Conservation (phyloP, 2,329 filamentous ascomycete genomes). For the Ascochyta lentis region DNA sequence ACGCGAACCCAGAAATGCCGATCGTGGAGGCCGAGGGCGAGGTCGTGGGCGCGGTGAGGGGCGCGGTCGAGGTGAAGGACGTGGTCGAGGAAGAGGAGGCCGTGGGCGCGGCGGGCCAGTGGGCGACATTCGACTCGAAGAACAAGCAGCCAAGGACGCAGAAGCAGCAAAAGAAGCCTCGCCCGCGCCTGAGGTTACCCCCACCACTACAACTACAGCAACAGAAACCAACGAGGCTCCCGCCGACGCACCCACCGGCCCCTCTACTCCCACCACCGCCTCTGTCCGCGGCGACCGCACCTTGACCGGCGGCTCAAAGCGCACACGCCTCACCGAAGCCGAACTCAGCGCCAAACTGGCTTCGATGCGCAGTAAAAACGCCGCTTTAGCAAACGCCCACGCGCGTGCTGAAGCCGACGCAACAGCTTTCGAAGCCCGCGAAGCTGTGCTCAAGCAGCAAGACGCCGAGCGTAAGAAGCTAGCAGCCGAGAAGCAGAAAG, state of each 20-base stretch:
- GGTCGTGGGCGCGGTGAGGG: conserved; percentile 32
- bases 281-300: conserved; percentile 45
- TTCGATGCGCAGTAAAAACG: conserved; percentile 67
- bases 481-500: conserved; percentile 47
- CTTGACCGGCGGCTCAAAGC: conserved; percentile 41
- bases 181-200: conserved; percentile 21
- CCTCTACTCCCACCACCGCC: conserved; percentile 31
- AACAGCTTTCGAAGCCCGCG: conserved; percentile 68
- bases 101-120: conserved; percentile 18
- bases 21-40: conserved; percentile 37
- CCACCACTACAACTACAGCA: conserved; percentile 10
- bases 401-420: conserved; percentile 72
- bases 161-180: conserved; percentile 30
- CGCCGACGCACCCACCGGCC: conserved; percentile 28
- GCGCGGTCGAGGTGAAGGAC: conserved; percentile 31
- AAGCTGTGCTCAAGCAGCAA: conserved; percentile 63
- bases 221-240: conserved; percentile 22
- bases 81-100: conserved; percentile 32
- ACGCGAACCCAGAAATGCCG: conserved; percentile 37
- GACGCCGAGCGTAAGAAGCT: conserved; percentile 50
- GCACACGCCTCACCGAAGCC: conserved; percentile 63
- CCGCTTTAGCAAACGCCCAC: conserved; percentile 65
- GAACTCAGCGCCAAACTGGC: conserved; percentile 68
- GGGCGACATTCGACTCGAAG: conserved; percentile 17
- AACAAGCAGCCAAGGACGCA: conserved; percentile 15